Evolutionary conservation across 805 yeast genomes (phyloP).

Genomic region (Grigorovia humatica): DNA sequence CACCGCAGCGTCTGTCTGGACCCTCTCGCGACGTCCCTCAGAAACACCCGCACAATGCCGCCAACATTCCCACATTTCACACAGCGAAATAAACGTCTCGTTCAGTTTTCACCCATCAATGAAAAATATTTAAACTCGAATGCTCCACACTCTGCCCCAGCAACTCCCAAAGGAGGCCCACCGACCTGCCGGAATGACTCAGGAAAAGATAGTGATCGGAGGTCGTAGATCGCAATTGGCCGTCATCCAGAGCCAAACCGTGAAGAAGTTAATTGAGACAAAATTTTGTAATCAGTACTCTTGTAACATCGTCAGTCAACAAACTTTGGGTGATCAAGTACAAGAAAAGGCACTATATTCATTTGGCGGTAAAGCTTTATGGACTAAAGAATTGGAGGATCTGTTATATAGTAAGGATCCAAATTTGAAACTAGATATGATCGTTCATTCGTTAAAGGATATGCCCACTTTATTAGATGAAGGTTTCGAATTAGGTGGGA

Average conservation of each 20-base stretch:
- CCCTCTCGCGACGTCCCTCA: not conserved
- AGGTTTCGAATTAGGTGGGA: conserved; percentile 81
- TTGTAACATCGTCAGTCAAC: conserved; percentile 70
- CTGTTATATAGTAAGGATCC: conserved; percentile 59
- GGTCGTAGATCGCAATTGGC: conserved; percentile 87
- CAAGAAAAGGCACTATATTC: conserved; percentile 79
- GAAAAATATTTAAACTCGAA: not conserved
- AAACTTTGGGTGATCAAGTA: conserved; percentile 85
- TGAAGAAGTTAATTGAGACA: conserved; percentile 48
- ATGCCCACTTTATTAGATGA: conserved; percentile 86
- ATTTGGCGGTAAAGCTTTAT: conserved; percentile 90
- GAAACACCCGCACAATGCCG: not conserved
- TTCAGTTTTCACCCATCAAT: not conserved
- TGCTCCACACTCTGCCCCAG: not conserved
- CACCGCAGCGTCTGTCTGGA: not conserved
- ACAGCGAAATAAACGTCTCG: not conserved
- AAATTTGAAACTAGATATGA: conserved; percentile 53
- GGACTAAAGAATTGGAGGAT: conserved; percentile 93
- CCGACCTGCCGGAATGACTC: conserved; percentile 35
- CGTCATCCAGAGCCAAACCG: conserved; percentile 71
- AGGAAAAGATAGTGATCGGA: conserved; percentile 44
- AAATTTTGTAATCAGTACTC: conserved; percentile 52
- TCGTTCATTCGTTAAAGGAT: conserved; percentile 91
- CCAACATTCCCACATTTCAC: not conserved
- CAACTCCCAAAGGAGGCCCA: conserved; percentile 24